These are phyloP conservation scores for Diaporthe sp. DNA, from an alignment of 2,329 filamentous ascomycete species.

Conservation along the genomic window DNA sequence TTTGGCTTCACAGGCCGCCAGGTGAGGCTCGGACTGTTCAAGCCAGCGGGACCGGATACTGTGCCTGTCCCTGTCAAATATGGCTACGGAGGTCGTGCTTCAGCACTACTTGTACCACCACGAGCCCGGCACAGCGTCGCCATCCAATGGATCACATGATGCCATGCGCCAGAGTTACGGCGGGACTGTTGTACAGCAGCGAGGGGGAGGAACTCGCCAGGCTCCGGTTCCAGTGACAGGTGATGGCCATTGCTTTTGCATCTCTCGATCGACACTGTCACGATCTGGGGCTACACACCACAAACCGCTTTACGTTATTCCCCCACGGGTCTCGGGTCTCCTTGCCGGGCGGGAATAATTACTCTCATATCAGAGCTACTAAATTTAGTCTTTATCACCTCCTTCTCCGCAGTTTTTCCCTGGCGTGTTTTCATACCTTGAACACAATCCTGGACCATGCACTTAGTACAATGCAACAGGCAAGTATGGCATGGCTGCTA, in stretches of 20 bases:
- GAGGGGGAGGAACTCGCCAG: too few species aligned
- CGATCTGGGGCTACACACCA: background rate
- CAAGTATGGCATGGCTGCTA: background rate
- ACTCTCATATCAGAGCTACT: background rate
- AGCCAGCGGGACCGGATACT: background rate
- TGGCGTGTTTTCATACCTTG: background rate
- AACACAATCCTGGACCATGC: too few species aligned
- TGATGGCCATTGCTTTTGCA: background rate
- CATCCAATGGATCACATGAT: background rate
- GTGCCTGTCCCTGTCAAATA: background rate
- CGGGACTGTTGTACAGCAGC: background rate
- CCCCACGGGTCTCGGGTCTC: background rate
- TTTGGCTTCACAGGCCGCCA: background rate
- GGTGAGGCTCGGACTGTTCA: background rate
- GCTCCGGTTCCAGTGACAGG: background rate
- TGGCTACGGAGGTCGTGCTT: background rate
- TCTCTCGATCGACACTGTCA: constrained; percentile 19
- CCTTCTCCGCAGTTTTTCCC: rapidly evolving
- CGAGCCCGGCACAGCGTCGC: background rate
- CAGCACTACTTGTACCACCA: background rate
- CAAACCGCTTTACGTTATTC: background rate
- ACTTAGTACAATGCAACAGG: too few species aligned
- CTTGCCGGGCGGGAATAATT: background rate
- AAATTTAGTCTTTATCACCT: background rate
- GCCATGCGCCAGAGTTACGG: background rate